These are phyloP conservation scores for Sergeia podlipaevii DNA, from an alignment of 208 protist species.

Conservation along the genomic window DNA sequence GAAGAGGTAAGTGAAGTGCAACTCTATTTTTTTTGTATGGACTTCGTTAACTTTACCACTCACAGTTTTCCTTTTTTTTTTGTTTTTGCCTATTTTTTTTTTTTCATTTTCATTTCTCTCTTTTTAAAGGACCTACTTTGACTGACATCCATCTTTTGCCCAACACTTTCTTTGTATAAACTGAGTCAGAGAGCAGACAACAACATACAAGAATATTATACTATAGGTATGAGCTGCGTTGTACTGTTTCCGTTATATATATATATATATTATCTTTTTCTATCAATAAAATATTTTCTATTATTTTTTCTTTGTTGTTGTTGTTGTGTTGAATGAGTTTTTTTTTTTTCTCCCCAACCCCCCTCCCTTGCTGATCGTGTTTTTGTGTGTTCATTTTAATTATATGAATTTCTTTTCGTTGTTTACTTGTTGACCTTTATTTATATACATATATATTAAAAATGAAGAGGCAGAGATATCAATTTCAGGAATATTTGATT, in stretches of 20 bases:
- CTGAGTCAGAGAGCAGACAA: background rate
- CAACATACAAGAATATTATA: background rate
- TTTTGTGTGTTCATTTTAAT: too few relatives aligned
- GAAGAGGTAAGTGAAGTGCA: background rate
- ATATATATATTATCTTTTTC: background rate
- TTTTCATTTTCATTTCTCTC: background rate
- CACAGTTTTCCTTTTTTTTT: conserved; percentile 3
- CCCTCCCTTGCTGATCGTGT: too few relatives aligned
- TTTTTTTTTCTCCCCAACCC: too few relatives aligned
- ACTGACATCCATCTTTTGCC: too few relatives aligned
- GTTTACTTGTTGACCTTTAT: too few relatives aligned
- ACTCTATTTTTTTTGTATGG: background rate
- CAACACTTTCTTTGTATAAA: background rate
- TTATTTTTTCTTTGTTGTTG: conserved; percentile 11
- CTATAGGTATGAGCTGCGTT: conserved; percentile 8
- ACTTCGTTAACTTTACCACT: too few relatives aligned
- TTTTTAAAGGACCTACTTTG: too few relatives aligned
- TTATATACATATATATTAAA: too few relatives aligned
- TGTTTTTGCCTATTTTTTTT: background rate
- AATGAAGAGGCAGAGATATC: too few relatives aligned
- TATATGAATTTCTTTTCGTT: too few relatives aligned
- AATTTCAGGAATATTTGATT: too few relatives aligned
- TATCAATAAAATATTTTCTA: conserved; percentile 5
- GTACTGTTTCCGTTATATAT: conserved; percentile 2
- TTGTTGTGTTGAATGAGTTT: conserved; percentile 3